phyloP scores from a whole-genome alignment of 306 rosid genomes.

The Medicago ruthenica region DNA sequence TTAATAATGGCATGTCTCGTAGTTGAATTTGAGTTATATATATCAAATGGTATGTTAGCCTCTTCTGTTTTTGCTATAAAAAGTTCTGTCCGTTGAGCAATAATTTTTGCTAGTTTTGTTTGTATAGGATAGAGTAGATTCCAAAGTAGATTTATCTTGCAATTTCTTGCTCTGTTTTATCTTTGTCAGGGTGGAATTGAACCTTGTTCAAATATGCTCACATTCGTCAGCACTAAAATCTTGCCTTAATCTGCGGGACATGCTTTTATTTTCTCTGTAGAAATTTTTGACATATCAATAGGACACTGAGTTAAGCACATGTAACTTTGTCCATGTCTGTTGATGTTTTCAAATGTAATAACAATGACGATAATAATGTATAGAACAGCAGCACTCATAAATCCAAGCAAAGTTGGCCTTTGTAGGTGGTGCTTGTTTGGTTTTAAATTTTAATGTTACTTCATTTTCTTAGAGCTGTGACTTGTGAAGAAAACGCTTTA shows the following conservation, averaged over 20 bases:
- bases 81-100: neutral
- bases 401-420: neutral
- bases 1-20: conserved; percentile 26
- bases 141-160: conserved; percentile 47
- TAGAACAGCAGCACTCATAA: conserved; percentile 24
- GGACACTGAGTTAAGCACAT: conserved; percentile 22
- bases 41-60: neutral
- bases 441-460: conserved; percentile 18
- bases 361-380: conserved; percentile 37
- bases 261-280: conserved; percentile 39
- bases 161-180: neutral
- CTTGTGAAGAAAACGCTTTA: neutral
- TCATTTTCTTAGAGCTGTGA: conserved; percentile 13
- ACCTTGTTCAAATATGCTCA: conserved; percentile 48
- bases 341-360: conserved; percentile 41
- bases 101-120: neutral
- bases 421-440: neutral
- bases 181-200: conserved; percentile 64
- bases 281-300: conserved; percentile 42
- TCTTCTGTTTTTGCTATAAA: neutral
- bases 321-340: neutral
- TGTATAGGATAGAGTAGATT: conserved; percentile 25
- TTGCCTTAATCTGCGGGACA: conserved; percentile 2
- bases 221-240: neutral
- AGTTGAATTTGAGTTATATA: conserved; percentile 14